Evolutionary conservation across 148 eudicot genomes (phyloP).

Genomic region (Polygonum maritimum): DNA sequence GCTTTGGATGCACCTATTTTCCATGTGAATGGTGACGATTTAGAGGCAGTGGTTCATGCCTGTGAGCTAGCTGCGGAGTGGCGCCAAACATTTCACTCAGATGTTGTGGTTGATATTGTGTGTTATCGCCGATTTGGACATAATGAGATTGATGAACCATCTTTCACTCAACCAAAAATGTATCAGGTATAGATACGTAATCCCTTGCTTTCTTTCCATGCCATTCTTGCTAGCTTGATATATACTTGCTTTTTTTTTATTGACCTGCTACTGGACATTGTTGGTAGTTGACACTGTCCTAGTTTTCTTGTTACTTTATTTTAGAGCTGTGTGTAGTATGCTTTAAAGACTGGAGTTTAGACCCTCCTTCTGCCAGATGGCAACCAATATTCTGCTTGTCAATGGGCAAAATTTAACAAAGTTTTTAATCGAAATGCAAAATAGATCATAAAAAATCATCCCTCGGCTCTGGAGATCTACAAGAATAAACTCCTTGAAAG

Average conservation of each 20-base stretch:
- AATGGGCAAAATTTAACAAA: background rate
- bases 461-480: conserved; percentile 72
- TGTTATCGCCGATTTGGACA: conserved; percentile 94
- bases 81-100: conserved; percentile 93
- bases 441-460: conserved; percentile 73
- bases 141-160: conserved; percentile 93
- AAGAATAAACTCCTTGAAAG: conserved; percentile 64
- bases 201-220: background rate
- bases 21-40: conserved; percentile 94
- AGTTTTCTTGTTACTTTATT: conserved; percentile 5
- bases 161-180: conserved; percentile 93
- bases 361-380: background rate
- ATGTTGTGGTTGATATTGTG: conserved; percentile 87
- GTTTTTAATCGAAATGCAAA: background rate
- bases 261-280: background rate
- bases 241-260: background rate
- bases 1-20: conserved; percentile 83
- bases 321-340: background rate
- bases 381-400: background rate
- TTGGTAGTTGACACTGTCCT: background rate
- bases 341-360: background rate
- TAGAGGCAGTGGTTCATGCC: conserved; percentile 85
- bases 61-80: conserved; percentile 98
- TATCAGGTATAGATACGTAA: conserved; percentile 39
- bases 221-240: background rate